Conservation (phyloP, 331 rosid species). For the Erythrophleum ivorense region DNA sequence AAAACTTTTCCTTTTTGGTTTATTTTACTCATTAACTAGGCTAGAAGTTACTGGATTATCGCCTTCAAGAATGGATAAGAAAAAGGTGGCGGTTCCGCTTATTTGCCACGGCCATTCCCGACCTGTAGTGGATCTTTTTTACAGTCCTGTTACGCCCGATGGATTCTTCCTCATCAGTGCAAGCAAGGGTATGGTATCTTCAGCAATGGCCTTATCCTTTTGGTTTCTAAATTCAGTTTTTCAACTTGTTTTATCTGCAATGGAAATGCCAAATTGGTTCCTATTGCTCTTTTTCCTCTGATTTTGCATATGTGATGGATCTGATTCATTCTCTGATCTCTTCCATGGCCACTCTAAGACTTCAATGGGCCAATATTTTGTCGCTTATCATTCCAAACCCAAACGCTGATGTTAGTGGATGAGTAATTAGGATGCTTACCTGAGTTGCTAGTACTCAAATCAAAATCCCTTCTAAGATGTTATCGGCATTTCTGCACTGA, state of each 20-base stretch:
- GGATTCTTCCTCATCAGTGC: constrained; percentile 96
- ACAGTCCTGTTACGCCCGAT: constrained; percentile 92
- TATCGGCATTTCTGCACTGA: background rate
- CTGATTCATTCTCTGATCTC: background rate
- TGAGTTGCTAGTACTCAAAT: background rate
- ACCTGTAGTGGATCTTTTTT: constrained; percentile 92
- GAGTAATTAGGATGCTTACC: constrained; percentile 16
- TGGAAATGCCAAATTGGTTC: background rate
- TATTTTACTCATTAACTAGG: constrained; percentile 16
- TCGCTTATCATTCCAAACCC: background rate
- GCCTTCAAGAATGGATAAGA: constrained; percentile 73
- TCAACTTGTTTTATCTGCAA: constrained; percentile 1
- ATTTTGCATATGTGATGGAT: constrained; percentile 9
- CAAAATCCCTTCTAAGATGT: background rate
- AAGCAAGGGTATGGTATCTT: constrained; percentile 74
- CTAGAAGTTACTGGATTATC: constrained; percentile 14
- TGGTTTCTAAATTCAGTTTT: background rate
- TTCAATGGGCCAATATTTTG: background rate
- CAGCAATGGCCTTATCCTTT: too few species aligned
- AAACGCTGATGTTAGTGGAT: constrained; percentile 1
- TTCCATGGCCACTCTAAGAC: background rate
- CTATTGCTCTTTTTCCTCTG: background rate
- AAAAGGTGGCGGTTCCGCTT: constrained; percentile 77
- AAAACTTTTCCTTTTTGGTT: background rate
- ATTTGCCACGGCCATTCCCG: constrained; percentile 99